Evolutionary conservation across 495 filamentous ascomycete genomes (phyloP).

Genomic region (Penicillium turbatum): DNA sequence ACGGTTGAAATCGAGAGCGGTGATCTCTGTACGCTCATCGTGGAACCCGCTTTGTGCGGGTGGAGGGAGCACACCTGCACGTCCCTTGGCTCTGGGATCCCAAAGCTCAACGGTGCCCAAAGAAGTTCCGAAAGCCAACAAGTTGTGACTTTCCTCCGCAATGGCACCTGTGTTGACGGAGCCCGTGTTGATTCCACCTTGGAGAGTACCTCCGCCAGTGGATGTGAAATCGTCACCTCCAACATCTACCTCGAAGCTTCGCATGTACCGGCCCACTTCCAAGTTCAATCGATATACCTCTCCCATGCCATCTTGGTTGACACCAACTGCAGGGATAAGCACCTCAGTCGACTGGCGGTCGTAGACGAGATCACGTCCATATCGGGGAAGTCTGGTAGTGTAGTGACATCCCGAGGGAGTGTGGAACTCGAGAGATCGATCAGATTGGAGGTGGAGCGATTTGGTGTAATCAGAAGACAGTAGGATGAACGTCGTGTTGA

Average conservation of each 20-base stretch:
- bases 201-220: conserved; percentile 60
- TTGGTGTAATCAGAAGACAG: conserved; percentile 95
- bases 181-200: conserved; percentile 77
- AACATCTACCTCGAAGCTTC: conserved; percentile 74
- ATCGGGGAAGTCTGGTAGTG: conserved; percentile 79
- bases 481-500: conserved; percentile 91
- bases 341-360: conserved; percentile 82
- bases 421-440: conserved; percentile 91
- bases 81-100: conserved; percentile 77
- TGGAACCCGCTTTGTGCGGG: conserved; percentile 35
- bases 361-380: conserved; percentile 85
- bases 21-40: conserved; percentile 67
- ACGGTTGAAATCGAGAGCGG: conserved; percentile 77
- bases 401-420: conserved; percentile 87
- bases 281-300: conserved; percentile 93
- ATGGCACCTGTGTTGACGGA: conserved; percentile 86
- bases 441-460: conserved; percentile 86
- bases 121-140: conserved; percentile 93
- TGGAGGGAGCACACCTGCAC: conserved; percentile 68
- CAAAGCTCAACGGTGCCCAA: conserved; percentile 95
- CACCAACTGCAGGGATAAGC: conserved; percentile 80
- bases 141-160: conserved; percentile 84
- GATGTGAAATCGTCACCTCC: conserved; percentile 72
- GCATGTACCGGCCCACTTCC: conserved; percentile 86
- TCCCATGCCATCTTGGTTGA: conserved; percentile 76